Evolutionary conservation across 2,329 filamentous ascomycete genomes (phyloP), one percentile per base, ranked within the genome.

Genomic region (Ophiostoma ulmi): DNA sequence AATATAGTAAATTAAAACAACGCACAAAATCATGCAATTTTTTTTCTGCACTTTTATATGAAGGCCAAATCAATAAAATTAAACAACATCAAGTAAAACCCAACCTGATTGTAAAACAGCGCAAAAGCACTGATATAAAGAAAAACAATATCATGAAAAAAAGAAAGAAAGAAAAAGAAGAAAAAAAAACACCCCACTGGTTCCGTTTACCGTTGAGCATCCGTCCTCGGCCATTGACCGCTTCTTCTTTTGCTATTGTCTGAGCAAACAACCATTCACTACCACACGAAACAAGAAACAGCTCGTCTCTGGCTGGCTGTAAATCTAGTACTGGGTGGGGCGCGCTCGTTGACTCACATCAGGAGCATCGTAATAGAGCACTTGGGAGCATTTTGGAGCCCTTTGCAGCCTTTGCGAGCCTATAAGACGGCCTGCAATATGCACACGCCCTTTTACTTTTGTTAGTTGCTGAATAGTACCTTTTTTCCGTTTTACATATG

Each of bases 141-240:
- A 48, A 48, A 48, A 48, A n/a, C 1, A 48, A 48, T 31, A 31
- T 31, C 31, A 39, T 11, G 38, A 48, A 48, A n/a, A 4, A 39
- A 39, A 39, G 11, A 2, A 39, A 0, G 38, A 8, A 8, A 8
- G 6, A 39, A 39, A 13, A 39, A 39, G n/a, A n/a, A n/a, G n/a
- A 39, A 44, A 13, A 48, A 5, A 48, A 64, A 35, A 17, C 31
- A 20, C 31, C 61, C 61, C 35, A 14, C 20, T 36, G 14, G 63
- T 36, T 64, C 58, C 35, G 61, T 63, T 38, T 38, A 64, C 31
- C 31, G 26, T 36, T 8, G 20, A 22, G 20, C 63, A 65, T 39
- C 63, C 63, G 63, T 65, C 20, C 8, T 65, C 63, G 63, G 63
- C 36, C 63, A 36, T 11, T 65, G 63, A 65, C 63, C 63, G 63